These are phyloP conservation scores for Waltiozyma sp. DNA, from an alignment of 1,139 yeast species.

Conservation along the genomic window DNA sequence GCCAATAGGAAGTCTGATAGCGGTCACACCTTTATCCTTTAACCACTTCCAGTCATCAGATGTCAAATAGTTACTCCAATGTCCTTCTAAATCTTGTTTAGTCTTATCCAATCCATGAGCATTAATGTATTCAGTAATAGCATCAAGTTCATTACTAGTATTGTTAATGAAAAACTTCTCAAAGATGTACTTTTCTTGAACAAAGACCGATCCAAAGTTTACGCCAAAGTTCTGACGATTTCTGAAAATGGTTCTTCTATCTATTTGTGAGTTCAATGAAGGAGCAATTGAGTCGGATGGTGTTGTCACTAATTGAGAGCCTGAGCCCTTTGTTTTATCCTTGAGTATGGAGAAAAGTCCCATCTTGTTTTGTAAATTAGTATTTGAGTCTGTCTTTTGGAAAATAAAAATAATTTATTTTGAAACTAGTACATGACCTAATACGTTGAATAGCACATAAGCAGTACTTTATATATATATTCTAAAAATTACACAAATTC, in stretches of 20 bases:
- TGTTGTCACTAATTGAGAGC: background rate
- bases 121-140: slow-evolving; percentile 39
- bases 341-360: too few relatives aligned
- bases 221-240: slow-evolving; percentile 72
- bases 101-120: slow-evolving; percentile 46
- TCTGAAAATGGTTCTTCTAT: slow-evolving; percentile 35
- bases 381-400: too few relatives aligned
- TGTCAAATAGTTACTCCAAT: slow-evolving; percentile 55
- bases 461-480: too few relatives aligned
- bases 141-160: slow-evolving; percentile 65
- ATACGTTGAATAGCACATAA: too few relatives aligned
- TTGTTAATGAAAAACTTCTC: slow-evolving; percentile 43
- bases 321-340: too few relatives aligned
- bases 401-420: too few relatives aligned
- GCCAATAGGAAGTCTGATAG: slow-evolving; percentile 80
- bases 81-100: slow-evolving; percentile 43
- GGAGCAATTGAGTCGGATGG: background rate
- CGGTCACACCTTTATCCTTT: slow-evolving; percentile 51
- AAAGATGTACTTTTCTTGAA: slow-evolving; percentile 68
- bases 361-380: too few relatives aligned
- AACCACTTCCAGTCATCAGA: slow-evolving; percentile 80
- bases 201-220: slow-evolving; percentile 76
- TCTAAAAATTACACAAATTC: too few relatives aligned
- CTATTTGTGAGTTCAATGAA: slow-evolving; percentile 4
- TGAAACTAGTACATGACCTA: too few relatives aligned